A percentile compares a stretch with the other conserved stretches of the same genome.
Evolutionary conservation across 805 yeast species (phyloP).

Genomic region (Candida germanica): DNA sequence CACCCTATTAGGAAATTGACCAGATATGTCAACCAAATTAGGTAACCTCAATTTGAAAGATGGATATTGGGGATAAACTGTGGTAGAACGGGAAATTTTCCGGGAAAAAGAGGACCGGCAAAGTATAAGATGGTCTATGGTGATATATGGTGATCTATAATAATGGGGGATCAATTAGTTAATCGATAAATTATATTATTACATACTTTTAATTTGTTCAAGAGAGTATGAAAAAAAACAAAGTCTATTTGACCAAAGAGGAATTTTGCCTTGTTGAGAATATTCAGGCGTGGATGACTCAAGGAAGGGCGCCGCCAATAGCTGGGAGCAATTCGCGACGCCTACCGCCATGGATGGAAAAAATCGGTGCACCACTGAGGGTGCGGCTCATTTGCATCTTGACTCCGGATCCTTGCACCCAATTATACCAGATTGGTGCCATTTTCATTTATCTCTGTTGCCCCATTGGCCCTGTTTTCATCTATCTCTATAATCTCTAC

Average conservation of each 20-base stretch:
- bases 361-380: no score
- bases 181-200: background rate
- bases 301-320: no score
- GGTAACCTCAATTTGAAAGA: no score
- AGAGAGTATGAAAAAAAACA: constrained; percentile 5
- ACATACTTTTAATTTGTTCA: constrained; percentile 3
- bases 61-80: no score
- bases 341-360: no score
- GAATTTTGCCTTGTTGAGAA: constrained; percentile 6
- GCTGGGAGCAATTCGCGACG: no score
- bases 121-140: background rate
- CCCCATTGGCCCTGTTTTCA: background rate
- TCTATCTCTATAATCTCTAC: background rate
- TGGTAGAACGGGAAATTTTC: no score
- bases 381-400: no score
- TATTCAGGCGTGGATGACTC: constrained; percentile 1
- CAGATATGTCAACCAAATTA: constrained; percentile 18
- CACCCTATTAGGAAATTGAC: constrained; percentile 22
- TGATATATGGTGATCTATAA: no score
- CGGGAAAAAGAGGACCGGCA: background rate
- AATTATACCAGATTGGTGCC: no score
- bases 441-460: background rate
- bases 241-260: constrained; percentile 8
- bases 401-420: no score
- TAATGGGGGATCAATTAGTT: no score